These are phyloP conservation scores for Ceratocystis cacaofunesta DNA, from an alignment of 2,329 filamentous ascomycete species.

Conservation along the genomic window DNA sequence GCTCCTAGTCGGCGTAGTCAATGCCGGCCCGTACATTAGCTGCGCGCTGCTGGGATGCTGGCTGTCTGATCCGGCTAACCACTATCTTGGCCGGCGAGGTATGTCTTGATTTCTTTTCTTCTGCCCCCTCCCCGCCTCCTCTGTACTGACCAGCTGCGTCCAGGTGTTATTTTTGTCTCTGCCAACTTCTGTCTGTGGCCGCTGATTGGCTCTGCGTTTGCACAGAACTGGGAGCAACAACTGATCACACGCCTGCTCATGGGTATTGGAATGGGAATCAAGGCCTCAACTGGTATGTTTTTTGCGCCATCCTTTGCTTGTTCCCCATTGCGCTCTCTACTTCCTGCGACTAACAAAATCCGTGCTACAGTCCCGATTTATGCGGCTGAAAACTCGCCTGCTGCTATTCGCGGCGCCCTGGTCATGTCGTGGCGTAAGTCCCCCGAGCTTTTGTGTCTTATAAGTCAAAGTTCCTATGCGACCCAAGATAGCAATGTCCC, in stretches of 20 bases:
- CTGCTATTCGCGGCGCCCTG: slow-evolving; percentile 37
- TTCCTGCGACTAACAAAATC: neutral
- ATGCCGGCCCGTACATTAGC: slow-evolving; percentile 32
- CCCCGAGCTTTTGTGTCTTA: neutral
- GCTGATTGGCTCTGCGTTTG: slow-evolving; percentile 44
- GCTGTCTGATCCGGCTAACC: slow-evolving; percentile 45
- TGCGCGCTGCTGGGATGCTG: slow-evolving; percentile 33
- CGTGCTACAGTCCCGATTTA: slow-evolving; percentile 32
- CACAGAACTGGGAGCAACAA: slow-evolving; percentile 44
- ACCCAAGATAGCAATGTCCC: too few relatives aligned
- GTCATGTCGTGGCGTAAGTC: slow-evolving; percentile 38
- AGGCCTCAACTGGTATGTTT: slow-evolving; percentile 26
- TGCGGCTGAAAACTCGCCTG: slow-evolving; percentile 37
- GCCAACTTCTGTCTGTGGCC: slow-evolving; percentile 47
- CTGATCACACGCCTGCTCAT: slow-evolving; percentile 34
- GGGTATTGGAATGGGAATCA: slow-evolving; percentile 46
- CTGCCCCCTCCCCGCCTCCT: neutral
- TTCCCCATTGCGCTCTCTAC: neutral
- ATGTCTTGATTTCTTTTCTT: neutral
- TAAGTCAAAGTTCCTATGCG: neutral
- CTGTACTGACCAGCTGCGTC: slow-evolving; percentile 24
- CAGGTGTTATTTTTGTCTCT: slow-evolving; percentile 45
- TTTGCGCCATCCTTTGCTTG: neutral
- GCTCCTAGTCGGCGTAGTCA: slow-evolving; percentile 27
- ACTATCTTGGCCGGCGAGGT: slow-evolving; percentile 47